Conservation (phyloP, 2,329 filamentous ascomycete species). For the Mycosphaerella arachidis region DNA sequence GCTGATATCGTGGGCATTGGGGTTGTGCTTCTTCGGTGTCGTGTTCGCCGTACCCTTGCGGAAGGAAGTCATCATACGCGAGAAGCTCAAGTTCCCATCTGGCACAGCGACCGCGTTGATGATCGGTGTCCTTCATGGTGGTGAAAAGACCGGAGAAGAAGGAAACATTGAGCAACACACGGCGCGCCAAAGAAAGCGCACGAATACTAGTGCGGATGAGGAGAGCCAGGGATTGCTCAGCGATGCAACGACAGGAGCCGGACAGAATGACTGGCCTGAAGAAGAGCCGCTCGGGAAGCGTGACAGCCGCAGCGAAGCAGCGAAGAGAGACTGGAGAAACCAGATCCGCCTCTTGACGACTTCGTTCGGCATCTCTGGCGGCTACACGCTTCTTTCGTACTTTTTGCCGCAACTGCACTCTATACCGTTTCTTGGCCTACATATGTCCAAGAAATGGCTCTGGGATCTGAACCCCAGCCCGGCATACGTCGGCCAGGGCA, state of each 20-base stretch:
- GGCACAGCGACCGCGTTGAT: slow-evolving; percentile 93
- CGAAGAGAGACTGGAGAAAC: slow-evolving; percentile 53
- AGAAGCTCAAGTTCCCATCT: slow-evolving; percentile 89
- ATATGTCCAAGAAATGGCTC: slow-evolving; percentile 74
- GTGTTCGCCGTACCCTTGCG: slow-evolving; percentile 91
- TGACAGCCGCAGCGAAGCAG: slow-evolving; percentile 12
- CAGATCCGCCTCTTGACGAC: slow-evolving; percentile 57
- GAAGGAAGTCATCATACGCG: slow-evolving; percentile 85
- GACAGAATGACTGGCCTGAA: slow-evolving; percentile 15
- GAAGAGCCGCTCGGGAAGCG: slow-evolving; percentile 15
- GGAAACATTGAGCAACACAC: slow-evolving; percentile 37
- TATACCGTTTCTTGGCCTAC: slow-evolving; percentile 77
- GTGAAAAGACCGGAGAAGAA: slow-evolving; percentile 34
- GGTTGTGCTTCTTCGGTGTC: slow-evolving; percentile 93
- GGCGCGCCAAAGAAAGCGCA: slow-evolving; percentile 8
- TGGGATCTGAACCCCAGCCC: slow-evolving; percentile 96
- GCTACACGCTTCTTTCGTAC: slow-evolving; percentile 74
- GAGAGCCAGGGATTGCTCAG: slow-evolving; percentile 36
- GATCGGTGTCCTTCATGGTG: slow-evolving; percentile 82
- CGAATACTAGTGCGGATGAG: slow-evolving; percentile 24
- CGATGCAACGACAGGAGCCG: slow-evolving; percentile 9
- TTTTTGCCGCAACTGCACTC: slow-evolving; percentile 82
- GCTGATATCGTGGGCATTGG: slow-evolving; percentile 83
- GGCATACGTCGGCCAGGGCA: slow-evolving; percentile 95
- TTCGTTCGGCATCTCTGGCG: slow-evolving; percentile 57